Base-by-base conservation (phyloP, 495 filamentous ascomycete species). In the Gamarada debralockiae region DNA sequence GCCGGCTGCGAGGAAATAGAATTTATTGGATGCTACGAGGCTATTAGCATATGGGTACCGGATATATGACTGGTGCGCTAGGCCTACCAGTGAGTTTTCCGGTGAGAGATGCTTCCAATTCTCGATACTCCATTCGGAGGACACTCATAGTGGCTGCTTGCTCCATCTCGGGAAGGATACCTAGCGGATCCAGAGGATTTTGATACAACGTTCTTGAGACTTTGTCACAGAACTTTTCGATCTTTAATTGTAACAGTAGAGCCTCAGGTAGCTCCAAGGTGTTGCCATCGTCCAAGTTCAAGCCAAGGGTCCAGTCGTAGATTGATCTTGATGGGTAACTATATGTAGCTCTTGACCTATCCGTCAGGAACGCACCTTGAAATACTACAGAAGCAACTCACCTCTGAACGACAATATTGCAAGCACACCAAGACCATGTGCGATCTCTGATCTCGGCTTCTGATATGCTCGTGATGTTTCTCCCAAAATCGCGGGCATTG, bases 381-480 rank as follows among this genome's bases (percentile, higher is more conserved):
- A n/a, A 18, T n/a, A 25, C 21, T 37, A 20, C 17, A 14, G 18
- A 18, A 21, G 88, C 92, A 8, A 86, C 85, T 48, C 93, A 86
- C 46, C 86, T 87, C 65, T 95, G 89, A 14, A 89, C 84, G 45
- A 95, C 89, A 60, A 92, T 87, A 62, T 96, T 96, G 62, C 87
- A 91, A 12, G 86, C 83, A 14, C 87, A 87, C 90, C 90, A 96
- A 0, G 90, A 95, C 56, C 82, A 78, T 33, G 92, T 80, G 40
- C 90, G 82, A 61, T 96, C 90, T 90, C 87, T 50, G 86, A 85
- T 55, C 84, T 86, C 37, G 91, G 75, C 56, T 89, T 84, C 18
- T 91, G 81, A 5, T 80, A 80, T 37, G 85, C 84, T 20, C 86
- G 81, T 29, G n/a, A 24, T 13, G 7, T 20, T 12, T 13, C 40